Conservation (phyloP, 495 filamentous ascomycete genomes). For the Pyrenula aspistea region DNA sequence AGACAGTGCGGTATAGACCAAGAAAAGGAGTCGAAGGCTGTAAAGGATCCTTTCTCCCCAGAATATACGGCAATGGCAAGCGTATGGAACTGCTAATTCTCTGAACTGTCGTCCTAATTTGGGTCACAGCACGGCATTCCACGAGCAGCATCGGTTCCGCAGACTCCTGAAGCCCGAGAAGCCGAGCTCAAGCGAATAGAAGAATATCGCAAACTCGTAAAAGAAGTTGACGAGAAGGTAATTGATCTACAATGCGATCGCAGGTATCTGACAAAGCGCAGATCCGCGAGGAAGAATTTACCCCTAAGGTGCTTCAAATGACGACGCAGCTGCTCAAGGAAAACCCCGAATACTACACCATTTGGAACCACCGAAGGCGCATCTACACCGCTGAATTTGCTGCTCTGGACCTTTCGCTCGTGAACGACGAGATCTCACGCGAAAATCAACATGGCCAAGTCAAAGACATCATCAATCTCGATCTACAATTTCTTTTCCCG, state of each 20-base stretch:
- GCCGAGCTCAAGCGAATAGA: constrained; percentile 67
- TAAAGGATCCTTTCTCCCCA: too few species aligned
- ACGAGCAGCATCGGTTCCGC: constrained; percentile 43
- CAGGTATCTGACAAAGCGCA: constrained; percentile 9
- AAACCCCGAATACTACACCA: constrained; percentile 97
- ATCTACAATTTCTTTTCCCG: constrained; percentile 71
- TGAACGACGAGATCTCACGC: constrained; percentile 10
- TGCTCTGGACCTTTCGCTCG: constrained; percentile 34
- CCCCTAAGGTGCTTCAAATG: constrained; percentile 52
- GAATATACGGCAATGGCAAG: too few species aligned
- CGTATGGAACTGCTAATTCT: constrained; percentile 6
- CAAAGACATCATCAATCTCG: constrained; percentile 47
- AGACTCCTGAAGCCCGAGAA: constrained; percentile 48
- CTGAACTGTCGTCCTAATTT: constrained; percentile 1
- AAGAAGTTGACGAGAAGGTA: constrained; percentile 49
- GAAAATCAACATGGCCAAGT: constrained; percentile 13
- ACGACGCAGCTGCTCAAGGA: constrained; percentile 68
- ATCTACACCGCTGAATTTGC: constrained; percentile 12
- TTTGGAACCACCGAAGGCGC: constrained; percentile 89
- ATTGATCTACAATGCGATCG: neutral
- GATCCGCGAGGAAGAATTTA: constrained; percentile 48
- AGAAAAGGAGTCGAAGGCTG: too few species aligned
- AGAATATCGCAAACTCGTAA: constrained; percentile 63
- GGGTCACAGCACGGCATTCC: constrained; percentile 76
- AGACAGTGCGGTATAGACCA: too few species aligned